phyloP scores from a whole-genome alignment of 208 protist genomes.

The Polymyxa betae region DNA sequence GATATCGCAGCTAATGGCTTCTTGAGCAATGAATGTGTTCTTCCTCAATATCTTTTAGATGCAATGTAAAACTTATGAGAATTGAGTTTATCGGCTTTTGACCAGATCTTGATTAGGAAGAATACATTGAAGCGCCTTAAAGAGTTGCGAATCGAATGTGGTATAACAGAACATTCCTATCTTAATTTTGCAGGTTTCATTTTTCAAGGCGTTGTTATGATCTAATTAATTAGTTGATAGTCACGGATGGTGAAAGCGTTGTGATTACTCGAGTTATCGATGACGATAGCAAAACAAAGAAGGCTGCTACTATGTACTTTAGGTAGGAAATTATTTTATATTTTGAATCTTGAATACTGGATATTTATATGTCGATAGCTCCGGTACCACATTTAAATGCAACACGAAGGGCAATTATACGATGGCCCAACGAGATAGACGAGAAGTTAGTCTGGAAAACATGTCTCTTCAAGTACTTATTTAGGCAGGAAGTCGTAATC shows the following conservation, averaged over 20 bases:
- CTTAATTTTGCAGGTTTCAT: conserved; percentile 47
- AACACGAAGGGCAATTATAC: not conserved
- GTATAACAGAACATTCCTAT: conserved; percentile 26
- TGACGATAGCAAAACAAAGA: conserved; percentile 1
- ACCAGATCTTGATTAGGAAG: not conserved
- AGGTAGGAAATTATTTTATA: not conserved
- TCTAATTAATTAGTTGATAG: not conserved
- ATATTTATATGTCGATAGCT: not conserved
- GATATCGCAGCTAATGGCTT: not conserved
- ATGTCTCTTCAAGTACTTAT: not conserved
- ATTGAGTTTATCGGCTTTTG: not conserved
- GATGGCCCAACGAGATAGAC: conserved; percentile 29
- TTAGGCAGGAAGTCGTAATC: conserved; percentile 19
- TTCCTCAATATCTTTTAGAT: conserved; percentile 9
- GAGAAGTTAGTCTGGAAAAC: not conserved
- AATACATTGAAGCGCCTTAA: not conserved
- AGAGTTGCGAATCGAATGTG: not conserved
- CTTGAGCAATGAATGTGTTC: not conserved
- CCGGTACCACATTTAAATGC: conserved; percentile 38
- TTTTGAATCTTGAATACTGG: not conserved
- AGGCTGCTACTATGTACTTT: conserved; percentile 29
- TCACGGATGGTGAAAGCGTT: conserved; percentile 34
- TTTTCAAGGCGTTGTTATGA: conserved; percentile 6
- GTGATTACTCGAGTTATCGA: not conserved
- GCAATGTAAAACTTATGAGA: not conserved